Conservation (phyloP, 371 early-diverging fungal species). For the Coemansia sp. region DNA sequence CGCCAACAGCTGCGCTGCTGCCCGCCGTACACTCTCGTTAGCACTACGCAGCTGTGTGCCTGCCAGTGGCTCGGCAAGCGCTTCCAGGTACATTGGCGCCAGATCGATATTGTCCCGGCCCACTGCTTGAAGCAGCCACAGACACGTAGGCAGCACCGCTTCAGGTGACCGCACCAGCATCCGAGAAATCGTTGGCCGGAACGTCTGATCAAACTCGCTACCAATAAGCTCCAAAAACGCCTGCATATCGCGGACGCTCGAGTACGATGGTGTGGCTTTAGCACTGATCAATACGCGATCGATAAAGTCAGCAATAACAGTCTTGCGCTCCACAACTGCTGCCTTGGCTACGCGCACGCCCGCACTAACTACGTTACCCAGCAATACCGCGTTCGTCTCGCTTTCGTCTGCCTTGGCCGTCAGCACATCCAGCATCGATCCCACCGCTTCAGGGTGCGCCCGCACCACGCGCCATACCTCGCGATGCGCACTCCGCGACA, state of each 20-base stretch:
- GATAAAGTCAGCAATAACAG: slow-evolving; percentile 29
- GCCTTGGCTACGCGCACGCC: background rate
- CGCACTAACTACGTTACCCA: slow-evolving; percentile 48
- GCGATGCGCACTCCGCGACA: slow-evolving; percentile 45
- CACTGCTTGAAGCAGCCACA: slow-evolving; percentile 47
- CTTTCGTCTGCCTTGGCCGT: slow-evolving; percentile 3
- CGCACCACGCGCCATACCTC: slow-evolving; percentile 49
- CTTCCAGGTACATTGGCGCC: slow-evolving; percentile 55
- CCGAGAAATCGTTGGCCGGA: slow-evolving; percentile 58
- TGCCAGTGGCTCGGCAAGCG: slow-evolving; percentile 62
- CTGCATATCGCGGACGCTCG: slow-evolving; percentile 36
- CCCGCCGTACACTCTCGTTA: slow-evolving; percentile 25
- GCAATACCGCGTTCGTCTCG: slow-evolving; percentile 29
- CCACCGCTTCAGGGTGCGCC: slow-evolving; percentile 18
- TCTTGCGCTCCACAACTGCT: slow-evolving; percentile 5
- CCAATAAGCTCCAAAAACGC: slow-evolving; percentile 43
- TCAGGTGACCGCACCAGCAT: slow-evolving; percentile 89
- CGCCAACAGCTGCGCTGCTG: slow-evolving; percentile 38
- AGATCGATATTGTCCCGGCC: slow-evolving; percentile 60
- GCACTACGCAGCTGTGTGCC: slow-evolving; percentile 57
- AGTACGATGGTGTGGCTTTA: slow-evolving; percentile 38
- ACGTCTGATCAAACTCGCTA: slow-evolving; percentile 25
- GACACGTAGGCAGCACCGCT: slow-evolving; percentile 60
- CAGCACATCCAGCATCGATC: slow-evolving; percentile 35
- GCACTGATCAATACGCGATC: slow-evolving; percentile 44